Conservation (phyloP, 108 stramenopile genomes). For the Nitzschia putrida region DNA sequence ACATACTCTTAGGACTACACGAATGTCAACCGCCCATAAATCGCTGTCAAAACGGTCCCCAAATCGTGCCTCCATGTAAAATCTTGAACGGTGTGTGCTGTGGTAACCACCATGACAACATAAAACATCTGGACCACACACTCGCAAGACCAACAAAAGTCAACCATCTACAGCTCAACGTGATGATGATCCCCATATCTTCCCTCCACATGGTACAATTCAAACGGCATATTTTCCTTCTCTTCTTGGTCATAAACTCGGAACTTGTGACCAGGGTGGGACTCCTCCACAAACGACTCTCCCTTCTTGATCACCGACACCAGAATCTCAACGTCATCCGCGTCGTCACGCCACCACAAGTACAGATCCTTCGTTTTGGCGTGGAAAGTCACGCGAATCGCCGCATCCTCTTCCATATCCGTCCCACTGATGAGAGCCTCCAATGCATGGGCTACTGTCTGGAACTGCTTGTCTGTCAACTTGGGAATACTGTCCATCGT, state of each 20-base stretch:
- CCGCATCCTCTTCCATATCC: conserved; percentile 47
- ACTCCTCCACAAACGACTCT: conserved; percentile 37
- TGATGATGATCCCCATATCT: conserved; percentile 57
- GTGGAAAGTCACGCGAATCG: conserved; percentile 40
- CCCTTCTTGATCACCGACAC: conserved; percentile 39
- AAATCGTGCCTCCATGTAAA: too few relatives aligned
- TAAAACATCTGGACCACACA: too few relatives aligned
- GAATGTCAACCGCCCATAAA: too few relatives aligned
- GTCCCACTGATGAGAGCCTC: conserved; percentile 52
- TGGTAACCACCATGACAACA: too few relatives aligned
- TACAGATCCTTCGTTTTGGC: conserved; percentile 41
- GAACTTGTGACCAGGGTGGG: conserved; percentile 51
- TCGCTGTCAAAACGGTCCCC: too few relatives aligned
- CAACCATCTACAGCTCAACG: conserved; percentile 36
- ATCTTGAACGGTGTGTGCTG: too few relatives aligned
- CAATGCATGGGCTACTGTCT: conserved; percentile 42
- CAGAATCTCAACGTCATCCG: conserved; percentile 41
- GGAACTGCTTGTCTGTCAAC: conserved; percentile 40
- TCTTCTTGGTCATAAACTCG: conserved; percentile 34
- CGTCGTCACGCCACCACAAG: conserved; percentile 52
- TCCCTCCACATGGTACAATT: conserved; percentile 34
- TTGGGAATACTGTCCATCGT: conserved; percentile 42
- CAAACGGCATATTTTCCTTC: conserved; percentile 29
- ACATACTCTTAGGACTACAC: too few relatives aligned
- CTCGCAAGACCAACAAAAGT: too few relatives aligned